Conservation (phyloP, 345 rosid species). For the Erodium maritimum region DNA sequence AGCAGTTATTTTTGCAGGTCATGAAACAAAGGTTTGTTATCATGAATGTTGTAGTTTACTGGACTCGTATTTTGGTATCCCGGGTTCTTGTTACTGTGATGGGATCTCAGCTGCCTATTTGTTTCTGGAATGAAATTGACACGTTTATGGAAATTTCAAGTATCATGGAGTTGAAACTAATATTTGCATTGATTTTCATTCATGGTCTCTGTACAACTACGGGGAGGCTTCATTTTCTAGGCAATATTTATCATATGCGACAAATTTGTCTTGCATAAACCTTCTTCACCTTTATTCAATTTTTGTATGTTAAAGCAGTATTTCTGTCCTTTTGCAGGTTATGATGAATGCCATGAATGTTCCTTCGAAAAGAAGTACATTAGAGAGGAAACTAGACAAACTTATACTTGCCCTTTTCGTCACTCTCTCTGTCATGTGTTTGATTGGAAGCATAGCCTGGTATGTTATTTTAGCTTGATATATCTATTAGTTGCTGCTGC, state of each 20-base stretch:
- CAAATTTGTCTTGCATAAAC: neutral
- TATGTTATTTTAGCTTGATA: conserved; percentile 13
- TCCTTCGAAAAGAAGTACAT: conserved; percentile 97
- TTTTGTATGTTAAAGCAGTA: neutral
- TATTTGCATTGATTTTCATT: neutral
- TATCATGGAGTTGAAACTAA: neutral
- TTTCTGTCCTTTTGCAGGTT: conserved; percentile 37
- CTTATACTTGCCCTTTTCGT: conserved; percentile 82
- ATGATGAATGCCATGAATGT: conserved; percentile 99
- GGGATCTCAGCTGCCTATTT: neutral
- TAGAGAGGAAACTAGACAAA: conserved; percentile 98
- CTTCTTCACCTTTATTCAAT: neutral
- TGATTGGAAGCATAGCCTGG: conserved; percentile 93
- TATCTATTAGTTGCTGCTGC: conserved; percentile 8
- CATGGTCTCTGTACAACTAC: neutral
- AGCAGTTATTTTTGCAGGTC: conserved; percentile 88
- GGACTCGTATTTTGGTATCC: conserved; percentile 1
- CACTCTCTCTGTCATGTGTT: conserved; percentile 78
- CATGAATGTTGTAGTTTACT: conserved; percentile 3
- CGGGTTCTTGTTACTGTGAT: neutral
- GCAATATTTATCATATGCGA: neutral
- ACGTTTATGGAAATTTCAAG: neutral
- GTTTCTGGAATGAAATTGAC: neutral
- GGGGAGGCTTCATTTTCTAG: neutral
- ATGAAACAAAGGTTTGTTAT: conserved; percentile 80